phyloP scores from a whole-genome alignment of 768 basidiomycete genomes.

The Suillus occidentalis region DNA sequence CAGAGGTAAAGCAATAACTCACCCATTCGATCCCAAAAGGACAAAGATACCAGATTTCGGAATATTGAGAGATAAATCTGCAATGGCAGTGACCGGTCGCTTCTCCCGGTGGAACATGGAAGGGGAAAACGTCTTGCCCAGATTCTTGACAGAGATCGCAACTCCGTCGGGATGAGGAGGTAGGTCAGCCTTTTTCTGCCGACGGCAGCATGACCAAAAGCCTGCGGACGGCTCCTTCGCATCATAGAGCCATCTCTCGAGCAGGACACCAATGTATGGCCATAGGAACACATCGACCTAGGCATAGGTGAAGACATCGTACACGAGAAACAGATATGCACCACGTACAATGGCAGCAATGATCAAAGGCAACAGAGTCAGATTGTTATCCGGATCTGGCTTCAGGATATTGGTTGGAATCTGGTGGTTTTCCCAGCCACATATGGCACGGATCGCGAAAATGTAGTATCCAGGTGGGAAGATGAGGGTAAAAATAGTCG shows the following conservation, averaged over 20 bases:
- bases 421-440: slow-evolving; percentile 64
- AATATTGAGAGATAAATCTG: slow-evolving; percentile 65
- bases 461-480: slow-evolving; percentile 80
- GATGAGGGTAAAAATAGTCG: slow-evolving; percentile 64
- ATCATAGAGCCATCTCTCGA: slow-evolving; percentile 65
- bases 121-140: slow-evolving; percentile 57
- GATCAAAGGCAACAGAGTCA: slow-evolving; percentile 56
- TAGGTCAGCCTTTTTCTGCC: slow-evolving; percentile 14
- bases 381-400: slow-evolving; percentile 58
- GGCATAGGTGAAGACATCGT: neutral
- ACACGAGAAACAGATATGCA: neutral
- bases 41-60: slow-evolving; percentile 78
- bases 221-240: slow-evolving; percentile 39
- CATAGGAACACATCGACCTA: slow-evolving; percentile 75
- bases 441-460: slow-evolving; percentile 66
- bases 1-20: slow-evolving; percentile 6
- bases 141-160: slow-evolving; percentile 62
- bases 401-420: slow-evolving; percentile 53
- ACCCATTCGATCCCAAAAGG: slow-evolving; percentile 73
- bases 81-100: slow-evolving; percentile 57
- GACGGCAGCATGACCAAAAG: slow-evolving; percentile 25
- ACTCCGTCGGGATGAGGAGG: slow-evolving; percentile 37
- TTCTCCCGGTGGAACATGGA: slow-evolving; percentile 49
- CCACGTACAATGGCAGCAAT: slow-evolving; percentile 61
- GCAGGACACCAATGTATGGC: slow-evolving; percentile 61